Evolutionary conservation across 176 grass and related monocot genomes (phyloP), one percentile per base, ranked within the genome.

Genomic region (Zoysia pacifica): DNA sequence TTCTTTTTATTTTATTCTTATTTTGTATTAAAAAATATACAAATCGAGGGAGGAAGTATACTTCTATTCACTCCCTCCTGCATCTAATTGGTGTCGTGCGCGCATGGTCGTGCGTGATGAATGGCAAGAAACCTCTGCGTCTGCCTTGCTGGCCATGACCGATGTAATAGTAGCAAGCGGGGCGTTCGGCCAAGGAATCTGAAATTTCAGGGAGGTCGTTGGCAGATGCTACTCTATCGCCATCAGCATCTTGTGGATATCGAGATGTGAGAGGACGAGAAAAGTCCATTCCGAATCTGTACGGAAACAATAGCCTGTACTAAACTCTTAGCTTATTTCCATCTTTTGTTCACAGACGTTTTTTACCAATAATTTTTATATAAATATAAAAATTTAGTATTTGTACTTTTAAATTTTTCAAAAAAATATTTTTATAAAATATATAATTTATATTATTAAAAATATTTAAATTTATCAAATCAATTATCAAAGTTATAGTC

Each of bases 211-310:
- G 7, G 68, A 50, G 74, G 75, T 44, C 20, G 74, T 79, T 73
- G 60, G 44, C 54, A 79, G 59, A 66, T 73, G 64, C 42, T 28
- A 45, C 6, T 16, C 18, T 40, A 64, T 65, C 46, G 11, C 55
- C 39, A 62, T 69, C 51, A 6, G 44, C 7, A 59, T 13, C 54
- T 76, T 20, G 45, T 70, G 73, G 69, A 66, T 55, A 55, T 75
- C 56, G 46, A 79, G 54, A 63, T 49, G 14, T 10, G 76, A 14
- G 3, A 9, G 5, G 40, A 47, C 58, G 43, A 61, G 61, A 53
- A 74, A 69, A 79, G 69, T 74, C 55, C 55, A 55, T 70, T 75
- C 76, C 86, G 56, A 49, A 52, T 74, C 52, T 47, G 76, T 56
- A 75, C 70, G 64, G 50, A 75, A 48, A 19, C 47, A 72, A 49